Evolutionary conservation across 768 basidiomycete species (phyloP).

Genomic region (Phanerochaete carnosa): DNA sequence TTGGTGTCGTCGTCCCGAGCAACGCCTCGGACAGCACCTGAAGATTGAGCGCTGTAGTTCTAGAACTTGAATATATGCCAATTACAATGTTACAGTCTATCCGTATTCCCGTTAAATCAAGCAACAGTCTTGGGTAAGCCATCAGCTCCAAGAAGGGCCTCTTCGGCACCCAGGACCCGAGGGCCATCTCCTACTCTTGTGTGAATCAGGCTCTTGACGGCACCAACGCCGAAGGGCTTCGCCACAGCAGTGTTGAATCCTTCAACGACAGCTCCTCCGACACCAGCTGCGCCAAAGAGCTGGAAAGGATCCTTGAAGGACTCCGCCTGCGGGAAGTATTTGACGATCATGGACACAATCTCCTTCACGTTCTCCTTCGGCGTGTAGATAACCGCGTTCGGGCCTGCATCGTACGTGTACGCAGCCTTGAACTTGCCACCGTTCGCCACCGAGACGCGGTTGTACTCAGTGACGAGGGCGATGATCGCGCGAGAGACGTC

Average conservation of each 20-base stretch:
- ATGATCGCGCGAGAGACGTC: slow-evolving; percentile 96
- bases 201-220: slow-evolving; percentile 89
- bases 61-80: not conserved
- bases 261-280: slow-evolving; percentile 48
- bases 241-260: slow-evolving; percentile 83
- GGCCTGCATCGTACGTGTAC: slow-evolving; percentile 99
- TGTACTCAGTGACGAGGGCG: slow-evolving; percentile 86
- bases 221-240: slow-evolving; percentile 66
- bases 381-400: slow-evolving; percentile 97
- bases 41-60: not conserved
- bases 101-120: not conserved
- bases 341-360: slow-evolving; percentile 71
- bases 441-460: slow-evolving; percentile 65
- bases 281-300: slow-evolving; percentile 45
- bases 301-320: slow-evolving; percentile 75
- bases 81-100: not conserved
- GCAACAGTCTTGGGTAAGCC: slow-evolving; percentile 58
- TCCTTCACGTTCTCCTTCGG: slow-evolving; percentile 71
- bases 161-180: slow-evolving; percentile 56
- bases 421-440: slow-evolving; percentile 74
- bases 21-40: no score
- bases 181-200: slow-evolving; percentile 94
- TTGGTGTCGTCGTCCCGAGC: slow-evolving; percentile 18
- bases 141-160: slow-evolving; percentile 60
- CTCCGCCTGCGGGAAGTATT: slow-evolving; percentile 85